phyloP scores from a whole-genome alignment of 78 protist genomes.

The Diacronema lutheri region DNA sequence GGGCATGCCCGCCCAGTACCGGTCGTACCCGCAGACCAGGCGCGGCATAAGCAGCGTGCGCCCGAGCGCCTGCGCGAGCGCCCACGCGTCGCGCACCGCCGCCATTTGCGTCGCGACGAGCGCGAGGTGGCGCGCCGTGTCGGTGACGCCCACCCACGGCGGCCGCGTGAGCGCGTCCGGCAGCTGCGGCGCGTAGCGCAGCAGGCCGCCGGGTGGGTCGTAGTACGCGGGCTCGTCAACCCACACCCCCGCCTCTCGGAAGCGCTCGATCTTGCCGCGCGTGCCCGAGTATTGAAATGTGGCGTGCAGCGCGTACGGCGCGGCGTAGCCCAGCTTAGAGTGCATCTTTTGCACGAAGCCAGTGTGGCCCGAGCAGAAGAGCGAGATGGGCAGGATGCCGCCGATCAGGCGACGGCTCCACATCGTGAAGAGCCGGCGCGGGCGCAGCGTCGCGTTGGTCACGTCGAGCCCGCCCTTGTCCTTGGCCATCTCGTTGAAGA shows the following conservation, averaged over 20 bases:
- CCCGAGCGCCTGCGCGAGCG: no score
- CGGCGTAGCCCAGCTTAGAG: no score
- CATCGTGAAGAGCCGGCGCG: not conserved
- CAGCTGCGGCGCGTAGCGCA: not conserved
- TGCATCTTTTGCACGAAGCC: not conserved
- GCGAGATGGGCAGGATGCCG: slow-evolving; percentile 1
- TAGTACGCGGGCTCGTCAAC: not conserved
- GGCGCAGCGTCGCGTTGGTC: no score
- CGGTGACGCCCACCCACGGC: not conserved
- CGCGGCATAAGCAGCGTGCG: not conserved
- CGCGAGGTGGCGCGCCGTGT: not conserved
- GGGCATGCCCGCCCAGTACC: not conserved
- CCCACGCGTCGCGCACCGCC: not conserved
- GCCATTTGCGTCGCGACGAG: not conserved
- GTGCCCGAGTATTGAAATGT: slow-evolving; percentile 1
- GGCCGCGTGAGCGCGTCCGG: not conserved
- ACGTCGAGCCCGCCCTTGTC: no score
- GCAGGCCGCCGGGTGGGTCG: not conserved
- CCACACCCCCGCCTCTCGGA: slow-evolving; percentile 9
- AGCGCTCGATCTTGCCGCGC: not conserved
- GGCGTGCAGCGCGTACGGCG: not conserved
- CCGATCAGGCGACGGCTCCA: not conserved
- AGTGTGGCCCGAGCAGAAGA: not conserved
- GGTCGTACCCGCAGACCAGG: not conserved
- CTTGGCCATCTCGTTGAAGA: not conserved